Evolutionary conservation across 1,139 yeast species (phyloP), one percentile per base, ranked within the genome.

Genomic region (Magnusiomyces magnusii): DNA sequence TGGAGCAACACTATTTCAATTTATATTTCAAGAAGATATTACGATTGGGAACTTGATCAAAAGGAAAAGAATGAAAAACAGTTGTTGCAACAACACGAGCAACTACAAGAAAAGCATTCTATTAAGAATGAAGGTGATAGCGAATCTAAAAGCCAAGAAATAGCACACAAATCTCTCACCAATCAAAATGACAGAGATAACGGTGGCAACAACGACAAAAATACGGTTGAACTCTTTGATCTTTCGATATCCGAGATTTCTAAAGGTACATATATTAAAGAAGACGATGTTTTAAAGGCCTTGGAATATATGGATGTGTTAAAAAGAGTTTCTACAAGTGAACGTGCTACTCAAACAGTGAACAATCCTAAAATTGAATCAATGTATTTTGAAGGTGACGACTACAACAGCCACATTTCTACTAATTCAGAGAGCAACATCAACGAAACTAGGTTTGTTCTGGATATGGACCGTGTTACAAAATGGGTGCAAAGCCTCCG

Each of bases 1-100:
- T 93, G 99, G 99, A 78, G 88, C 17, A 77, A 78, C 54, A 69
- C 75, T 1, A 65, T 86, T 1, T 76, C 80, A 0, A 68, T 76
- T 58, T 76, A 73, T 56, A 64, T 83, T 47, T 58, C 76, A 5
- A 17, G 39, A 1, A 2, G 0, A 25, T n/a, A 5, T 21, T 47
- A 10, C n/a, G 49, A 44, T 17, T 39, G 44, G 44, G 19, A 39
- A 19, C 5, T n/a, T 5, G 44, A 39, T 10, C 44, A n/a, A 39
- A n/a, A 39, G 44, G 19, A 10, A 17, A 17, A n/a, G 44, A 7
- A 7, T 31, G 36, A 13, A 7, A 7, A 31, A 31, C 36, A n/a
- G n/a, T n/a, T n/a, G n/a, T n/a, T n/a, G n/a, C n/a, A n/a, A n/a
- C n/a, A n/a, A n/a, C n/a, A n/a, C n/a, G n/a, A n/a, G n/a, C n/a